phyloP scores from a whole-genome alignment of 176 grass and related monocot genomes.

The Phoenix roebelenii region DNA sequence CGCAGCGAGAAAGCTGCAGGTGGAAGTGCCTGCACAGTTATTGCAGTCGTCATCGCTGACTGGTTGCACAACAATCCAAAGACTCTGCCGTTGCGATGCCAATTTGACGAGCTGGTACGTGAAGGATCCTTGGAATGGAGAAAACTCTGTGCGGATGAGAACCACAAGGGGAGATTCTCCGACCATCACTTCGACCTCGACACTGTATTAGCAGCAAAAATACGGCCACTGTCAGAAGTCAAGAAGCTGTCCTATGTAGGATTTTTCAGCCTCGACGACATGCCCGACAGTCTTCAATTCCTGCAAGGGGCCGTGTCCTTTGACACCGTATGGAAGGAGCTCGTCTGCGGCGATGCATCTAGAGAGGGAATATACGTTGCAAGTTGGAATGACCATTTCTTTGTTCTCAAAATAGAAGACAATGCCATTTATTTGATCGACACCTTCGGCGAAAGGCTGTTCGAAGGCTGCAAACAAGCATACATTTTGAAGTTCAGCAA shows the following conservation, averaged over 20 bases:
- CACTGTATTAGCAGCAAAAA: constrained; percentile 68
- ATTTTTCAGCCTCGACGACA: constrained; percentile 53
- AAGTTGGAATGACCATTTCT: constrained; percentile 99
- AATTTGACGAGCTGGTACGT: constrained; percentile 63
- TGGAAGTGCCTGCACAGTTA: constrained; percentile 66
- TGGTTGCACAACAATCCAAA: constrained; percentile 66
- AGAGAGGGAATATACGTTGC: constrained; percentile 46
- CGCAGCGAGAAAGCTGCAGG: constrained; percentile 80
- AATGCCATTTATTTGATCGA: constrained; percentile 79
- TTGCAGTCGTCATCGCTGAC: constrained; percentile 76
- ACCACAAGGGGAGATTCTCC: constrained; percentile 40
- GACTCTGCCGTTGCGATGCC: constrained; percentile 53
- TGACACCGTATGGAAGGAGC: constrained; percentile 71
- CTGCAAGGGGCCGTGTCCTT: constrained; percentile 58
- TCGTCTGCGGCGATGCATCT: constrained; percentile 8
- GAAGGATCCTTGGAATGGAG: constrained; percentile 88
- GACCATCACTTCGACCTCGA: constrained; percentile 95
- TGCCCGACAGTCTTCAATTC: constrained; percentile 28
- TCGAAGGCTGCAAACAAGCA: constrained; percentile 80
- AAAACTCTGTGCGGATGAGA: constrained; percentile 47
- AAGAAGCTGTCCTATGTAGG: constrained; percentile 54
- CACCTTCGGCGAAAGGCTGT: constrained; percentile 79
- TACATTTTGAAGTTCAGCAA: constrained; percentile 69
- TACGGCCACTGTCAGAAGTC: constrained; percentile 36
- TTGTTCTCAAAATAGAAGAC: constrained; percentile 70